Conservation (phyloP, 2,329 filamentous ascomycete genomes). For the Botrytis porri region DNA sequence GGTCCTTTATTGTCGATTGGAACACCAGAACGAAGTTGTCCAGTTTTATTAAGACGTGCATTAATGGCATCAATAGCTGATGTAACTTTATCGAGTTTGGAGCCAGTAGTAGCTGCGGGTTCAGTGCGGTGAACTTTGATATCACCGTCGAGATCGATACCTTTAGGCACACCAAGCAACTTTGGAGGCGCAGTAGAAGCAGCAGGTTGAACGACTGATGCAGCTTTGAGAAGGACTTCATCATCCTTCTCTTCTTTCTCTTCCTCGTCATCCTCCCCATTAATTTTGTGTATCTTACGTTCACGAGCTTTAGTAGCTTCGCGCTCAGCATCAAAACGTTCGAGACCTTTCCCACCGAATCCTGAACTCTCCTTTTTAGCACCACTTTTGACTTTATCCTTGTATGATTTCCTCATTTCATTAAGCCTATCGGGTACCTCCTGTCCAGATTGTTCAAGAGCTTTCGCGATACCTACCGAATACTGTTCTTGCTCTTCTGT, state of each 20-base stretch:
- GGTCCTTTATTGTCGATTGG: slow-evolving; percentile 98
- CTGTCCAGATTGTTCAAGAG: slow-evolving; percentile 79
- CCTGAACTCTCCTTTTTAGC: slow-evolving; percentile 87
- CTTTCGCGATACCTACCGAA: slow-evolving; percentile 85
- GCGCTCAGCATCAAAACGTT: slow-evolving; percentile 85
- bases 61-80: slow-evolving; percentile 92
- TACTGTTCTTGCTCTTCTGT: slow-evolving; percentile 90
- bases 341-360: slow-evolving; percentile 92
- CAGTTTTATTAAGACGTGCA: slow-evolving; percentile 81
- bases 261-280: slow-evolving; percentile 77
- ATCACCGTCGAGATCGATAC: slow-evolving; percentile 62
- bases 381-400: slow-evolving; percentile 87
- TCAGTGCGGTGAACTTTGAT: slow-evolving; percentile 73
- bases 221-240: slow-evolving; percentile 66
- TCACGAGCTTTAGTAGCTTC: slow-evolving; percentile 83
- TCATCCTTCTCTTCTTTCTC: slow-evolving; percentile 70
- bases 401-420: slow-evolving; percentile 69
- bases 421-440: slow-evolving; percentile 68
- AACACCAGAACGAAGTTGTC: slow-evolving; percentile 84
- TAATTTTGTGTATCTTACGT: slow-evolving; percentile 84
- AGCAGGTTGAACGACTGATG: slow-evolving; percentile 62
- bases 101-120: slow-evolving; percentile 42
- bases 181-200: slow-evolving; percentile 38
- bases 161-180: slow-evolving; percentile 48
- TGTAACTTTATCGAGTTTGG: slow-evolving; percentile 76